Evolutionary conservation across 208 protist species (phyloP).

Genomic region (Acanthamoeba sp.): DNA sequence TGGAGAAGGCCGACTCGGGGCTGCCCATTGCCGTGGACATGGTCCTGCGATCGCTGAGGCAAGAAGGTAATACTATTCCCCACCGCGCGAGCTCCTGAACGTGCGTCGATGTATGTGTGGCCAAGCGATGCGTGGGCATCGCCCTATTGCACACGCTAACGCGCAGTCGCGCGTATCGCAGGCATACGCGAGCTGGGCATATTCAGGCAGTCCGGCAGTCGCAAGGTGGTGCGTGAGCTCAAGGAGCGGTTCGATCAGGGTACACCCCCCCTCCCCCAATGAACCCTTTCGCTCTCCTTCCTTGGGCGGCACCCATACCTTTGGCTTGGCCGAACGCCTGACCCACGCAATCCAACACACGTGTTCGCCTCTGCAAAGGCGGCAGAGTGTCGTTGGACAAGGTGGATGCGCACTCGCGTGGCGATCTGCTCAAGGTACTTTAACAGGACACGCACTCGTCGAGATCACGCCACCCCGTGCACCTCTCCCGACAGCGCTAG

Average conservation of each 20-base stretch:
- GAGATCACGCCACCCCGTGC: too few species aligned
- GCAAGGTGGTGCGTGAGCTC: background rate
- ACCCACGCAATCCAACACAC: too few species aligned
- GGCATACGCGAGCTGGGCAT: constrained; percentile 26
- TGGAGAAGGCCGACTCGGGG: constrained; percentile 10
- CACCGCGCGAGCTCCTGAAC: too few species aligned
- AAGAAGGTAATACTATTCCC: background rate
- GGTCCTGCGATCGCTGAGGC: background rate
- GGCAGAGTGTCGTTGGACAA: background rate
- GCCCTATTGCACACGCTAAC: background rate
- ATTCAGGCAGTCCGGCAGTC: constrained; percentile 36
- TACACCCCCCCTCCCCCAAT: too few species aligned
- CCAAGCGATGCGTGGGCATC: too few species aligned
- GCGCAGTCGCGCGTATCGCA: background rate
- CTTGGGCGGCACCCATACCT: too few species aligned
- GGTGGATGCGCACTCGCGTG: background rate
- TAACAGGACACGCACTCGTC: background rate
- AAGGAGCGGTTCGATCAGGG: constrained; percentile 18
- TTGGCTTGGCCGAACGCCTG: too few species aligned
- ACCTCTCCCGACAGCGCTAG: too few species aligned
- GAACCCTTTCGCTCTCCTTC: too few species aligned
- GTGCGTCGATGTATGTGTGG: too few species aligned
- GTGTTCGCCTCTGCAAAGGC: background rate
- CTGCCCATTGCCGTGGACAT: background rate
- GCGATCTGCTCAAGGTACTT: constrained; percentile 40